Conservation (phyloP, 768 basidiomycete species). For the Strobilomyces dryophilus region DNA sequence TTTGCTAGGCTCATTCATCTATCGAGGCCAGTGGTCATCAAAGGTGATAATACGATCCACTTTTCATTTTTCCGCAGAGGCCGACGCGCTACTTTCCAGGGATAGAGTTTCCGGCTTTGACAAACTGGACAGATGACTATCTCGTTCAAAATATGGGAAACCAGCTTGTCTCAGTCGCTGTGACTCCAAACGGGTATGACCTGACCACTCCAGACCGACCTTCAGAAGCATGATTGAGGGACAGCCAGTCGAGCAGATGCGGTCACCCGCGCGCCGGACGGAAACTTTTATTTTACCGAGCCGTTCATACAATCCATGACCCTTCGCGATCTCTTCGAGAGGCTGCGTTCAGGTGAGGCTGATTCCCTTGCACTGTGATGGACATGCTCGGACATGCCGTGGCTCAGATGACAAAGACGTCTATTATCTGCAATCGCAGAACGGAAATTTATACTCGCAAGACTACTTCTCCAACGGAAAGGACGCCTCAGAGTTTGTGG, state of each 20-base stretch:
- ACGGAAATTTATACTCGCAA: constrained; percentile 75
- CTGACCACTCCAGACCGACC: background rate
- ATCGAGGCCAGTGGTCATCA: constrained; percentile 70
- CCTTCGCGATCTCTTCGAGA: constrained; percentile 49
- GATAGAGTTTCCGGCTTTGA: constrained; percentile 40
- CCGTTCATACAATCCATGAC: constrained; percentile 68
- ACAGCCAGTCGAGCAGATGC: constrained; percentile 69
- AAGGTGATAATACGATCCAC: constrained; percentile 40
- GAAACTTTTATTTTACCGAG: constrained; percentile 67
- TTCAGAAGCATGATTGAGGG: constrained; percentile 12
- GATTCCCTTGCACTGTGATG: background rate
- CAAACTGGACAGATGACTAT: constrained; percentile 65
- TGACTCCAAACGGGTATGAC: constrained; percentile 79
- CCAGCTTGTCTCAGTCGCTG: constrained; percentile 60
- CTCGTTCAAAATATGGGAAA: constrained; percentile 54
- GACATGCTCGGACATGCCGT: background rate
- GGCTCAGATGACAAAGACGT: constrained; percentile 32
- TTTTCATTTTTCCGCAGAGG: background rate
- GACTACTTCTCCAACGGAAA: constrained; percentile 35
- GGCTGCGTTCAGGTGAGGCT: constrained; percentile 34
- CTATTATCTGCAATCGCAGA: constrained; percentile 85
- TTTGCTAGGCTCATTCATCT: constrained; percentile 66
- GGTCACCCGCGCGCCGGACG: constrained; percentile 50
- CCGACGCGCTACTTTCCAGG: constrained; percentile 33
- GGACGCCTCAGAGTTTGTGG: constrained; percentile 54